These are phyloP conservation scores for Alternaria solani DNA, from an alignment of 2,329 filamentous ascomycete species.

Conservation along the genomic window DNA sequence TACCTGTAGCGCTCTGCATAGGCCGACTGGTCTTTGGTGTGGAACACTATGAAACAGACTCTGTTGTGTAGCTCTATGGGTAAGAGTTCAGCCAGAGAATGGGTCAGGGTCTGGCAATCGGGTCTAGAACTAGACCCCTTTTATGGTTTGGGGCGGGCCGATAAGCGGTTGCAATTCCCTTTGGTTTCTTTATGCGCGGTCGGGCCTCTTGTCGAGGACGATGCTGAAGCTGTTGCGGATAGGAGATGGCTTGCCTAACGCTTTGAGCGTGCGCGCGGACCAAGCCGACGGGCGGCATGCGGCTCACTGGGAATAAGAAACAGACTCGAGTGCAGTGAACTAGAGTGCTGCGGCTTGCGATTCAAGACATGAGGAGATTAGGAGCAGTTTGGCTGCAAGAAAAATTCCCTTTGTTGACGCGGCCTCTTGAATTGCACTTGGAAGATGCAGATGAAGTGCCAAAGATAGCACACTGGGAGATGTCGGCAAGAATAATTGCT, in stretches of 20 bases:
- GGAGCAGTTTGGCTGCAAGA: neutral
- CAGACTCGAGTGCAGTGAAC: neutral
- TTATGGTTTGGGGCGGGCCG: conserved; percentile 12
- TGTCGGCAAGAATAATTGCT: neutral
- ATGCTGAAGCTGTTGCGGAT: neutral
- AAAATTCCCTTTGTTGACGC: neutral
- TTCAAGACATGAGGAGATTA: neutral
- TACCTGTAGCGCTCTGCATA: neutral
- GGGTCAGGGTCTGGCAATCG: neutral
- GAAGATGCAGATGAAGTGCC: neutral
- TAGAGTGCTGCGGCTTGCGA: neutral
- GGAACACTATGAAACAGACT: conserved; percentile 9
- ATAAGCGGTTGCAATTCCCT: neutral
- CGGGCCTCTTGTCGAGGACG: neutral
- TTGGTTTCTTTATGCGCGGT: neutral
- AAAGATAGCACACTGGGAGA: conserved; percentile 1
- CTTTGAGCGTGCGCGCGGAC: neutral
- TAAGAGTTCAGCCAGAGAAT: conserved; percentile 1
- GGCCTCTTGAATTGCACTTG: neutral
- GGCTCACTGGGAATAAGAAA: conserved; percentile 1
- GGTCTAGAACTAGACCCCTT: conserved; percentile 5
- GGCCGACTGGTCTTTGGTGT: conserved; percentile 1
- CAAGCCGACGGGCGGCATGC: conserved; percentile 6
- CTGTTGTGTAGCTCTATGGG: conserved; percentile 2
- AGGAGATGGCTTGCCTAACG: neutral